A percentile compares a stretch with the other conserved stretches of the same genome.
Evolutionary conservation across 345 rosid species (phyloP).

Genomic region (Arabidopsis thaliana): TAIR10.1 NC_003070.9:5993001-5993500

Average conservation of each 20-base stretch:
- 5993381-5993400: constrained; percentile 91
- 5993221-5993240: constrained; percentile 12
- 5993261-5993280: constrained; percentile 85
- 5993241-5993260: constrained; percentile 27
- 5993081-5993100: constrained; percentile 40
- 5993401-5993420: constrained; percentile 77
- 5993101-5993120: constrained; percentile 12
- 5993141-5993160: background rate
- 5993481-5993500: constrained; percentile 66
- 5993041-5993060: constrained; percentile 78
- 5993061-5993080: constrained; percentile 66
- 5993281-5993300: constrained; percentile 89
- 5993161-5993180: constrained; percentile 16
- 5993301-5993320: constrained; percentile 88
- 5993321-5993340: constrained; percentile 94
- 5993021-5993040: constrained; percentile 84
- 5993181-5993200: background rate
- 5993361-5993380: constrained; percentile 72
- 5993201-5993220: background rate
- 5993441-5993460: constrained; percentile 82
- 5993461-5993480: constrained; percentile 90
- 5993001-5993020: constrained; percentile 69
- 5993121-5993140: background rate
- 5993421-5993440: constrained; percentile 58
- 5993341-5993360: constrained; percentile 91